A percentile compares a stretch with the other conserved stretches of the same genome.
phyloP scores from a whole-genome alignment of 164 flowering plant species.

The Stephania japonica region DNA sequence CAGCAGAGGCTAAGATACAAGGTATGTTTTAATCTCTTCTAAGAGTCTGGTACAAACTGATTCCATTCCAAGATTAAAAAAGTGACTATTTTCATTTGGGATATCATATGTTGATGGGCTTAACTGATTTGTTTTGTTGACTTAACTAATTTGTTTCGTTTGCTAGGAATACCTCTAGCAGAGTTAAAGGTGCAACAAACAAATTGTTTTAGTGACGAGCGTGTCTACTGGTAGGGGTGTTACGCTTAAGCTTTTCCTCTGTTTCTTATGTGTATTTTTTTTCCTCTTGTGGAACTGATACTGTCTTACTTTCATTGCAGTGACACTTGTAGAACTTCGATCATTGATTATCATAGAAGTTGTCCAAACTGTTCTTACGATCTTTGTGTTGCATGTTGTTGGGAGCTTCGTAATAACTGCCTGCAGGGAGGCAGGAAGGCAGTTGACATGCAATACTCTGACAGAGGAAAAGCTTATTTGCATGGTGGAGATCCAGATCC shows the following conservation, averaged over 20 bases:
- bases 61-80: not conserved
- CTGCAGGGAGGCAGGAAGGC: slow-evolving; percentile 26
- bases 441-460: slow-evolving; percentile 20
- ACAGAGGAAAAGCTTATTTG: slow-evolving; percentile 31
- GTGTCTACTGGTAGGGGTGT: slow-evolving; percentile 44
- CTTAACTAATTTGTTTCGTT: slow-evolving; percentile 5
- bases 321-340: slow-evolving; percentile 55
- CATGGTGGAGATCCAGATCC: slow-evolving; percentile 27
- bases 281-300: slow-evolving; percentile 4
- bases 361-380: slow-evolving; percentile 54
- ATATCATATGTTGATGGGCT: not conserved
- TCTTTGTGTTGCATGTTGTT: slow-evolving; percentile 62
- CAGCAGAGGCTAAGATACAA: slow-evolving; percentile 41
- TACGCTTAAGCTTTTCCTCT: not conserved
- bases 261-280: not conserved
- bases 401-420: slow-evolving; percentile 43
- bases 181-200: slow-evolving; percentile 26
- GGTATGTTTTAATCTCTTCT: slow-evolving; percentile 26
- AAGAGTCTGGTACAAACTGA: not conserved
- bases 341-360: slow-evolving; percentile 52
- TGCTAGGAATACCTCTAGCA: slow-evolving; percentile 29
- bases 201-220: slow-evolving; percentile 27
- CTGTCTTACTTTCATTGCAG: slow-evolving; percentile 27
- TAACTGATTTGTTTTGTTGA: not conserved
- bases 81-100: not conserved